phyloP scores from a whole-genome alignment of 768 basidiomycete genomes.

The Grammothele lineata region DNA sequence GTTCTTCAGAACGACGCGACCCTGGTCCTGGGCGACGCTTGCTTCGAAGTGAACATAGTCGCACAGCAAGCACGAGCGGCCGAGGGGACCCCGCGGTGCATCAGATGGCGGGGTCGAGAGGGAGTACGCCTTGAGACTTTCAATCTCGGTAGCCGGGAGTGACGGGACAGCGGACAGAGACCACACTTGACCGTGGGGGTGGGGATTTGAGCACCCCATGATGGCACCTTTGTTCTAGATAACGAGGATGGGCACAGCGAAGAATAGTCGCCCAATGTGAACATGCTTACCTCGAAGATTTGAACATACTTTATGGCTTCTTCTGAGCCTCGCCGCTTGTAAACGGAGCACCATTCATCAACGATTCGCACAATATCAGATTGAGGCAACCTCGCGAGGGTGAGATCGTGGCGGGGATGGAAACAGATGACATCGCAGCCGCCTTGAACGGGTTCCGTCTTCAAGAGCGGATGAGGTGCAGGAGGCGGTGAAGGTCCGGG shows the following conservation, averaged over 20 bases:
- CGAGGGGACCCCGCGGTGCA: conserved; percentile 52
- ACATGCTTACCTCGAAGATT: conserved; percentile 72
- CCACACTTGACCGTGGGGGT: conserved; percentile 92
- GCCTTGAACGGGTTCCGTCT: conserved; percentile 66
- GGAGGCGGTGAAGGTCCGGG: conserved; percentile 51
- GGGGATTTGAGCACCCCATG: conserved; percentile 95
- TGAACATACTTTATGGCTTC: conserved; percentile 79
- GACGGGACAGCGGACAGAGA: conserved; percentile 70
- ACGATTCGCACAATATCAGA: conserved; percentile 63
- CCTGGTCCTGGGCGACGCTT: conserved; percentile 33
- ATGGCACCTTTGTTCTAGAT: conserved; percentile 65
- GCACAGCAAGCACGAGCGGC: conserved; percentile 66
- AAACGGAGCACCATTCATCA: conserved; percentile 69
- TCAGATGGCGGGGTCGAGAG: conserved; percentile 30
- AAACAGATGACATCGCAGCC: conserved; percentile 88
- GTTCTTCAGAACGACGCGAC: conserved; percentile 67
- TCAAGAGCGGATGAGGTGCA: conserved; percentile 56
- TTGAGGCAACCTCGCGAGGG: conserved; percentile 60
- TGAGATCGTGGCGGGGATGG: conserved; percentile 82
- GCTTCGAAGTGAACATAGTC: conserved; percentile 75
- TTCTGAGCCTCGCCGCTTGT: conserved; percentile 52
- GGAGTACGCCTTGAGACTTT: conserved; percentile 49
- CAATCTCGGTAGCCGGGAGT: conserved; percentile 63
- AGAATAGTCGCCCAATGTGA: background rate
- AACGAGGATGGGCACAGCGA: background rate